Evolutionary conservation across 495 filamentous ascomycete species (phyloP), one percentile per base, ranked within the genome.

Genomic region (Penicillium tannophilum): DNA sequence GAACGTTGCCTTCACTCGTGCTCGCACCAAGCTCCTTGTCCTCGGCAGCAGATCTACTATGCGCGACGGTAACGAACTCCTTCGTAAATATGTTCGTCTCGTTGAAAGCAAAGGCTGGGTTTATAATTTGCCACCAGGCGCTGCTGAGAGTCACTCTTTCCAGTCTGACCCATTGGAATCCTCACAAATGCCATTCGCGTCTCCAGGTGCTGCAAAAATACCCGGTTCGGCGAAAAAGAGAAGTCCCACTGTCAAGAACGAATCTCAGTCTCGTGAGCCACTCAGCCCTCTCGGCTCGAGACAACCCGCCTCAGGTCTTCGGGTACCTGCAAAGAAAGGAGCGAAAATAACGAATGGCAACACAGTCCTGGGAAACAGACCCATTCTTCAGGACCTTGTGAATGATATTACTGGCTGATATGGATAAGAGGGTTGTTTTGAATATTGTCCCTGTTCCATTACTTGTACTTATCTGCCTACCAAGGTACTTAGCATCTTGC

Each of bases 1-100:
- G 64, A 98, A 98, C 64, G 94, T 98, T 17, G 93, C 94, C 1
- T 89, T 98, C 59, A 98, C 94, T 11, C 77, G 94, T 30, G 94
- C 94, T 30, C 88, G 90, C 63, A 91, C 86, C 1, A 98, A 98
- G 76, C 75, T 98, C 12, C 75, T 98, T 20, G 87, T 98, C 7
- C 67, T 98, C 4, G 94, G 94, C 1, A 93, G 89, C 63, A 81
- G 83, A 63, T 78, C 77, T 28, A 98, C 94, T 17, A 76, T 98
- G 9, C 72, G 65, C 52, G 82, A 81, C 24, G 84, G 86, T 8
- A 90, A 90, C 52, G 91, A 93, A 63, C 83, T 97, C 67, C 79
- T 97, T 16, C 80, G 80, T 20, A 76, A 83, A 30, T 90, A 97
- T 52, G 76, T 98, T n/a, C 68, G 72, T 17, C 70, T 97, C 46